These are phyloP conservation scores for Trifolium repens DNA, from an alignment of 306 rosid species.

Conservation along the genomic window DNA sequence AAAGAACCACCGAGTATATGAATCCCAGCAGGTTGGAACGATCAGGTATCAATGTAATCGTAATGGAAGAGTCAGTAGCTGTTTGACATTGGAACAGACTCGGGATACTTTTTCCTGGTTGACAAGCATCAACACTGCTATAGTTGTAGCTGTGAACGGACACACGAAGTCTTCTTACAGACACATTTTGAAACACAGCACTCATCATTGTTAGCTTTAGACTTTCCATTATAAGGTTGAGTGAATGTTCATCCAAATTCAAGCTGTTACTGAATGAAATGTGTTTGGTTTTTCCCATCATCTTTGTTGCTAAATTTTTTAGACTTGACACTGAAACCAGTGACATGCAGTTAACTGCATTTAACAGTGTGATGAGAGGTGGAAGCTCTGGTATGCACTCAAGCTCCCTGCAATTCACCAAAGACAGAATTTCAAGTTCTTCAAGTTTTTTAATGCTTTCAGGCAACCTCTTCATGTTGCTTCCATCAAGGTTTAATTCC, in stretches of 20 bases:
- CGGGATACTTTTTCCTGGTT: conserved; percentile 21
- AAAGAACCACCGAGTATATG: conserved; percentile 36
- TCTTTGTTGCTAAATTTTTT: neutral
- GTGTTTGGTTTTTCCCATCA: neutral
- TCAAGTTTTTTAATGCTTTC: conserved; percentile 22
- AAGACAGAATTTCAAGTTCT: neutral
- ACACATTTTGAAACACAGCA: conserved; percentile 3
- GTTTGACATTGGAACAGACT: neutral
- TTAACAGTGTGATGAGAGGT: neutral
- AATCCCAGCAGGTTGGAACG: conserved; percentile 23
- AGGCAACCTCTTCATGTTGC: conserved; percentile 32
- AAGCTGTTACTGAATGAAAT: conserved; percentile 9
- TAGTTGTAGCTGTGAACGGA: neutral
- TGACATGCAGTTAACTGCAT: conserved; percentile 29
- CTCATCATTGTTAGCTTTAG: neutral
- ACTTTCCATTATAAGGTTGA: neutral
- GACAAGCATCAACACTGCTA: neutral
- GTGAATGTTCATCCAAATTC: neutral
- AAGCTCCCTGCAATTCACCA: conserved; percentile 13
- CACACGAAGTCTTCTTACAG: neutral
- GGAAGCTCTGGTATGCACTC: conserved; percentile 44
- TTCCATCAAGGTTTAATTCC: conserved; percentile 10
- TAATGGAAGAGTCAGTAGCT: neutral
- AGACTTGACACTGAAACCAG: conserved; percentile 1
- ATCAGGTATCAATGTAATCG: neutral